Percentiles rank a stretch among this genome's conserved stretches.
phyloP scores from a whole-genome alignment of 2,329 filamentous ascomycete genomes.

The Xylaria sp. region DNA sequence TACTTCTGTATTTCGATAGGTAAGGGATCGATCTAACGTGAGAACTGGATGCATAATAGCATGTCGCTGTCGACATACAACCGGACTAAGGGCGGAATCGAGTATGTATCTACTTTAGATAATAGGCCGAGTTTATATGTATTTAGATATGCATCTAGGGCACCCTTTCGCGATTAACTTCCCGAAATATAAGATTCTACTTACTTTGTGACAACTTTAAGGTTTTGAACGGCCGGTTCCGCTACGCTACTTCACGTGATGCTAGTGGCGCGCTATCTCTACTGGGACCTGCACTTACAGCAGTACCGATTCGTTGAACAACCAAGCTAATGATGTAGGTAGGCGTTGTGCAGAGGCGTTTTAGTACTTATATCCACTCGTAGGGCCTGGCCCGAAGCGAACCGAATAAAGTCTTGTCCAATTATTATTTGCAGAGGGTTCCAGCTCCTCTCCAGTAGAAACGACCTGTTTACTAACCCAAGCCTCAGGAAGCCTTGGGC shows the following conservation, averaged over 20 bases:
- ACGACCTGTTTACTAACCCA: not conserved
- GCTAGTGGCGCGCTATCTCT: too few species aligned
- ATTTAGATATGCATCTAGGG: not conserved
- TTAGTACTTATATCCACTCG: not conserved
- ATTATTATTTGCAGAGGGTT: not conserved
- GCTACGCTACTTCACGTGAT: not conserved
- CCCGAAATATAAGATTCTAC: not conserved
- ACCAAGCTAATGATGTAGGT: not conserved
- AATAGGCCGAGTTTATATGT: not conserved
- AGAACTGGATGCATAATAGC: not conserved
- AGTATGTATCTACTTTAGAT: too few species aligned
- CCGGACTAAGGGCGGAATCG: not conserved
- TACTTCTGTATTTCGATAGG: not conserved
- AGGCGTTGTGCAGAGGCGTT: not conserved
- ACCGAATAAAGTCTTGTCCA: not conserved
- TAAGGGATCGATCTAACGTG: not conserved
- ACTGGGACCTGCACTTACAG: not conserved
- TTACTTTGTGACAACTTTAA: not conserved
- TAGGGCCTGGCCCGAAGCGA: not conserved
- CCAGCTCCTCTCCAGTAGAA: not conserved
- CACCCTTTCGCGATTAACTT: conserved; percentile 4
- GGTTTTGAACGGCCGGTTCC: conserved; percentile 5
- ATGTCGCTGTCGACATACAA: not conserved
- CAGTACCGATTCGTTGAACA: not conserved
- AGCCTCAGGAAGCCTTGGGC: not conserved